phyloP scores from a whole-genome alignment of 2,329 filamentous ascomycete species.

The Dactylonectria estremocensis region DNA sequence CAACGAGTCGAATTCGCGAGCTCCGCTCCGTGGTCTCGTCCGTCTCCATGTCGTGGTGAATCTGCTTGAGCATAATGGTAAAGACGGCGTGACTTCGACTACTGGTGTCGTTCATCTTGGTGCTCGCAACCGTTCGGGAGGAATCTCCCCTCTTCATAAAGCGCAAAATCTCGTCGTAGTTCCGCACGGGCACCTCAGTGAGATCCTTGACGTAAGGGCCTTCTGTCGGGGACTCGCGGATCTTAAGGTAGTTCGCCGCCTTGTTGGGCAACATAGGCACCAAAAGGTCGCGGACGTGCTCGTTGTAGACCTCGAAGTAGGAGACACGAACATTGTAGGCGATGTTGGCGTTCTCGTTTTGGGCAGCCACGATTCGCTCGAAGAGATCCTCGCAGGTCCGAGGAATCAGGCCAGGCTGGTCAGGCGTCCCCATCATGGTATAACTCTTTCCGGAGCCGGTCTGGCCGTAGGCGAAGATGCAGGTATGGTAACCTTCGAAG shows the following conservation, averaged over 20 bases:
- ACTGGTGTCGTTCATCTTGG: conserved; percentile 99
- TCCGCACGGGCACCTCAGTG: conserved; percentile 92
- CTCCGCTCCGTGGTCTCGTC: conserved; percentile 97
- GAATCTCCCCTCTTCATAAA: conserved; percentile 92
- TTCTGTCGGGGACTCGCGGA: conserved; percentile 94
- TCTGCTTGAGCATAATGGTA: conserved; percentile 97
- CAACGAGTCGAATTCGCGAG: conserved; percentile 93
- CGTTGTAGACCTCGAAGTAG: conserved; percentile 99
- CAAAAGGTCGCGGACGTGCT: conserved; percentile 95
- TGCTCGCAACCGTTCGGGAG: conserved; percentile 91
- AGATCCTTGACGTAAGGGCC: conserved; percentile 98
- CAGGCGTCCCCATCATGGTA: conserved; percentile 93
- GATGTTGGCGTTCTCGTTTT: conserved; percentile 88
- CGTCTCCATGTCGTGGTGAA: conserved; percentile 96
- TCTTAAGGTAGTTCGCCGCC: conserved; percentile 93
- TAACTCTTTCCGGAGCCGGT: conserved; percentile 98
- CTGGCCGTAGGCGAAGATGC: conserved; percentile 98
- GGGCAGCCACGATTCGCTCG: conserved; percentile 85
- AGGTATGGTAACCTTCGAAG: conserved; percentile 99
- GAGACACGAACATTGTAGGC: conserved; percentile 98
- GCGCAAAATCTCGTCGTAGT: conserved; percentile 87
- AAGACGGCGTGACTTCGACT: conserved; percentile 98
- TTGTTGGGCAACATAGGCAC: conserved; percentile 80
- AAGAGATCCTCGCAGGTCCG: conserved; percentile 97
- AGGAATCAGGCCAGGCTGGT: conserved; percentile 92